phyloP scores from a whole-genome alignment of 176 grass and related monocot species.

The Secale cereale region DNA sequence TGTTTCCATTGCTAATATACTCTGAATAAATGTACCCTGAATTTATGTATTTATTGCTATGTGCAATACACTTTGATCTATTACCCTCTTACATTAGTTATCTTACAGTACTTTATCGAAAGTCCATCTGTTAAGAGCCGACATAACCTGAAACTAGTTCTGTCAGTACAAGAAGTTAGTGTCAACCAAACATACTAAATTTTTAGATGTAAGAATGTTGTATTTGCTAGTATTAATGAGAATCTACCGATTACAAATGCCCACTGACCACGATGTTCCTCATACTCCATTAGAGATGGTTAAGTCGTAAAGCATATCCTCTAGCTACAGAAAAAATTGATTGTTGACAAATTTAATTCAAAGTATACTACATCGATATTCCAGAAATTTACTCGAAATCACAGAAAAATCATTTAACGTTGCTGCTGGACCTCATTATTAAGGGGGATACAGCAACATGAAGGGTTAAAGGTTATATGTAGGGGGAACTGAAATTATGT shows the following conservation, averaged over 20 bases:
- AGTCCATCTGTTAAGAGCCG: too few species aligned
- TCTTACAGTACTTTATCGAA: too few species aligned
- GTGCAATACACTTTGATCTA: too few species aligned
- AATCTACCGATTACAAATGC: neutral
- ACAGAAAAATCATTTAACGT: neutral
- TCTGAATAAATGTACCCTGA: too few species aligned
- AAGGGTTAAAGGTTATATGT: neutral
- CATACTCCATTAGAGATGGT: neutral
- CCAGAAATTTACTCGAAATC: neutral
- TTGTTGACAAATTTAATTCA: neutral
- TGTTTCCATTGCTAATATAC: too few species aligned
- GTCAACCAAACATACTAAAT: neutral
- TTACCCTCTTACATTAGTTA: too few species aligned
- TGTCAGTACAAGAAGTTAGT: neutral
- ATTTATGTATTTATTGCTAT: too few species aligned
- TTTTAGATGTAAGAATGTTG: neutral
- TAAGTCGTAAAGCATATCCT: neutral
- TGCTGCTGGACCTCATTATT: neutral
- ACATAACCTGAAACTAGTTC: neutral
- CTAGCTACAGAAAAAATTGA: neutral
- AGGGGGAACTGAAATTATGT: neutral
- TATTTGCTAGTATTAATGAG: neutral
- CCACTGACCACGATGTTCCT: neutral
- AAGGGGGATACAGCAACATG: neutral
- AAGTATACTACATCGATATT: neutral